These are phyloP conservation scores for Boletus rex-veris DNA, from an alignment of 768 basidiomycete genomes.

Conservation along the genomic window DNA sequence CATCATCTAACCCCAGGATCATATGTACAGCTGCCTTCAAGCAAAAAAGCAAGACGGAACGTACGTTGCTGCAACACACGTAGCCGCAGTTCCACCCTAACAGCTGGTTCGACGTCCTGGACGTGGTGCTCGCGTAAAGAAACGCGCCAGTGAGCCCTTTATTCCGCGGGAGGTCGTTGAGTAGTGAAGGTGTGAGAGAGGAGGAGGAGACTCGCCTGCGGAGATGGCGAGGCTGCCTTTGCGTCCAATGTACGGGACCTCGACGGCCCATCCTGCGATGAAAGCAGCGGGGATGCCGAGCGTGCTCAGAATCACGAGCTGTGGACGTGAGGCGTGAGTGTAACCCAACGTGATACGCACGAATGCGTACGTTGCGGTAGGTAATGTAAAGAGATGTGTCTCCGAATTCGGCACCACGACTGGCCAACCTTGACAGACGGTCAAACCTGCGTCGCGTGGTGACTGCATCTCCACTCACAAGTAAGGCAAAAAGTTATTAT, in stretches of 20 bases:
- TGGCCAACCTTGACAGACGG: conserved; percentile 44
- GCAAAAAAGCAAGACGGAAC: conserved; percentile 8
- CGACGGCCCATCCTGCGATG: conserved; percentile 68
- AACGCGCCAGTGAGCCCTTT: conserved; percentile 71
- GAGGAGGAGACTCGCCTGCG: conserved; percentile 45
- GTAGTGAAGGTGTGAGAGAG: conserved; percentile 28
- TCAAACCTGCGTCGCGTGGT: neutral
- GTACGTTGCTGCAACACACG: conserved; percentile 57
- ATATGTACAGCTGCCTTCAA: too few species aligned
- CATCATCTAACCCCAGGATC: conserved; percentile 49
- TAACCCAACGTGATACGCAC: too few species aligned
- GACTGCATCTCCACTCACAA: conserved; percentile 34
- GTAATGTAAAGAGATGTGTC: conserved; percentile 68
- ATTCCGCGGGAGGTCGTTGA: conserved; percentile 46
- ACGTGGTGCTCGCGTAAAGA: conserved; percentile 73
- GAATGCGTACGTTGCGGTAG: conserved; percentile 58
- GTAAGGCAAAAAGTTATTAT: conserved; percentile 52
- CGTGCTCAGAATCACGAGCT: conserved; percentile 69
- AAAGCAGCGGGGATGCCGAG: conserved; percentile 72
- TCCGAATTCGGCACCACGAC: conserved; percentile 64
- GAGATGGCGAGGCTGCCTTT: conserved; percentile 64
- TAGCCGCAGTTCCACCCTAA: conserved; percentile 82
- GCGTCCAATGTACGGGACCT: conserved; percentile 59
- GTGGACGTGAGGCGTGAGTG: neutral
- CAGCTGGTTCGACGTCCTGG: conserved; percentile 60